phyloP scores from a whole-genome alignment of 345 rosid species.

The Ceriops zippeliana region DNA sequence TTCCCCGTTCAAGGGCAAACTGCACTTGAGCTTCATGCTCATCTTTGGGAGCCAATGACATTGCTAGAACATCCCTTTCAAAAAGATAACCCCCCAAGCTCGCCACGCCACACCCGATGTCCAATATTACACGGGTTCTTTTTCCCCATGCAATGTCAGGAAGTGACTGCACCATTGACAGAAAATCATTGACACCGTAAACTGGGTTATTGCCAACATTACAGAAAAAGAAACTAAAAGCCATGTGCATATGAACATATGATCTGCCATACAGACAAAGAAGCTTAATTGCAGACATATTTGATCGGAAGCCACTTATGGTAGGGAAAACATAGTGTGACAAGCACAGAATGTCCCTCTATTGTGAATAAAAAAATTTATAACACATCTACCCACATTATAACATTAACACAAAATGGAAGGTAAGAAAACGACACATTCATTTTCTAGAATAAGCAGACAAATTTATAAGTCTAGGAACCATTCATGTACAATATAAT shows the following conservation, averaged over 20 bases:
- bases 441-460: background rate
- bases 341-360: no score
- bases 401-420: no score
- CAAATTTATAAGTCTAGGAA: background rate
- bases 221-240: no score
- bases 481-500: background rate
- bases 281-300: no score
- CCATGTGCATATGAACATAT: no score
- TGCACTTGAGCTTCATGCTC: conserved; percentile 99
- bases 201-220: background rate
- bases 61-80: conserved; percentile 82
- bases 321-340: no score
- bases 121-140: conserved; percentile 74
- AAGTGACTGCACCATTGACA: conserved; percentile 53
- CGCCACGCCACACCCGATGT: conserved; percentile 99
- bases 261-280: no score
- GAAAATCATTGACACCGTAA: background rate
- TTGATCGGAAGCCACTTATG: no score
- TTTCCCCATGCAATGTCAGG: conserved; percentile 84
- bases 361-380: no score
- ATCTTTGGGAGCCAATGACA: conserved; percentile 98
- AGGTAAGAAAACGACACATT: no score
- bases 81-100: conserved; percentile 96
- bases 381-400: no score
- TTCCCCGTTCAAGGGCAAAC: conserved; percentile 96